Evolutionary conservation across 2,329 filamentous ascomycete species (phyloP), one percentile per base, ranked within the genome.

Genomic region (Ampelomyces quisqualis): DNA sequence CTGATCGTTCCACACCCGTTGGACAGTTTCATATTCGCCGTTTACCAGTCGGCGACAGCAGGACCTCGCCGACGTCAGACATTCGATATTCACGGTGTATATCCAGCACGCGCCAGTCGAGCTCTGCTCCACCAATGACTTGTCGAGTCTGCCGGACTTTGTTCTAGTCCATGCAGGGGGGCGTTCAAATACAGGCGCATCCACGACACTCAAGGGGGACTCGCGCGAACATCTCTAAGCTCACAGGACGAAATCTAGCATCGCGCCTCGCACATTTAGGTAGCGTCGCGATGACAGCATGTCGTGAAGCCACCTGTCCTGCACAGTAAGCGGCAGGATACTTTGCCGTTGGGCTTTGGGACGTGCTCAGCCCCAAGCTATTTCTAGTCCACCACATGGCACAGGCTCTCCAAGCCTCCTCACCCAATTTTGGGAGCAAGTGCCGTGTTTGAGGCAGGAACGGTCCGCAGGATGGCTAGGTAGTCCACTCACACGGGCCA

Each of bases 401-500:
- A 50, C 24, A 45, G 46, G 47, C 45, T 51, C 46, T 45, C 50
- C 15, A 21, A 15, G 17, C 27, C 27, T 29, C 27, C n/a, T n/a
- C n/a, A 29, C 17, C 27, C 27, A 29, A 29, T 15, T 29, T 62
- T 58, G 58, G 59, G 43, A 61, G 53, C 53, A 55, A 49, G 44
- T 56, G 46, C 45, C 53, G 55, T 43, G 53, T 58, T 50, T 59
- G 56, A 58, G 47, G 56, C 60, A 60, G 64, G 62, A 64, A 62
- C 63, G 64, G 64, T 65, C 64, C 64, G 64, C 60, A 57, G 56
- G 46, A 39, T 47, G 46, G 48, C 51, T 21, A 21, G n/a, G n/a
- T n/a, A n/a, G n/a, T n/a, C n/a, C n/a, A 23, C 20, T 8, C 31
- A 14, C 31, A 15, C 21, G 53, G 53, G 44, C 55, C 52, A 58